Base-by-base conservation (phyloP, 2,329 filamentous ascomycete genomes). In the Neofusicoccum kwambonambiense region DNA sequence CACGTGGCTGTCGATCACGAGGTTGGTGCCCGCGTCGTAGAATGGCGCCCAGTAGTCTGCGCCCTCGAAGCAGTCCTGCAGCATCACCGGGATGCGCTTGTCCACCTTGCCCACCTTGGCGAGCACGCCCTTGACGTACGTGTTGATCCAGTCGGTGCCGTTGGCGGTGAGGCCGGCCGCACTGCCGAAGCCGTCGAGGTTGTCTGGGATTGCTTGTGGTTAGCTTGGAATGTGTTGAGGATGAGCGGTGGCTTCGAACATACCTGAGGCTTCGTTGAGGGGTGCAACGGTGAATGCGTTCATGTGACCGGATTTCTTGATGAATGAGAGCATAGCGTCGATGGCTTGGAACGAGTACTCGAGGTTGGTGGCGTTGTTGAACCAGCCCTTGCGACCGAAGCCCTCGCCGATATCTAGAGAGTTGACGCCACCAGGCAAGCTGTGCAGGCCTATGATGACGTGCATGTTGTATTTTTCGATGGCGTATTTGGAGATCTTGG, bases 201-300 rank as follows among this genome's bases (percentile, higher is more conserved):
- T 66, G 27, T 31, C 27, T 31, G 27, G 27, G 1, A 7, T 31
- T 31, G 27, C 27, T 0, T 5, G 27, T 5, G 4, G 27, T 31
- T 31, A 31, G 27, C 27, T 31, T 31, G 27, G 27, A 31, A 31
- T 31, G 27, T 31, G 27, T 31, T 31, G 27, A 31, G 27, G 27
- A 7, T 5, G 27, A 7, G 1, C 6, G 27, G 27, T 5, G 4
- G 27, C 27, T 31, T 5, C 27, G 27, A 2, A 7, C 39, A 66
- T 76, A 69, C 79, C 77, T 35, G 67, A 71, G 0, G 76, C 68
- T 60, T 79, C 76, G 68, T 79, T 79, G 68, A 79, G 73, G 4
- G 76, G 75, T 3, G 70, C 71, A 45, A 79, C 66, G 61, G 75
- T 77, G 68, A 73, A 78, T 9, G 69, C 70, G 58, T 76, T 68